These are phyloP conservation scores for Xerocomus brunneocitrinus DNA, from an alignment of 768 basidiomycete species.

Conservation along the genomic window DNA sequence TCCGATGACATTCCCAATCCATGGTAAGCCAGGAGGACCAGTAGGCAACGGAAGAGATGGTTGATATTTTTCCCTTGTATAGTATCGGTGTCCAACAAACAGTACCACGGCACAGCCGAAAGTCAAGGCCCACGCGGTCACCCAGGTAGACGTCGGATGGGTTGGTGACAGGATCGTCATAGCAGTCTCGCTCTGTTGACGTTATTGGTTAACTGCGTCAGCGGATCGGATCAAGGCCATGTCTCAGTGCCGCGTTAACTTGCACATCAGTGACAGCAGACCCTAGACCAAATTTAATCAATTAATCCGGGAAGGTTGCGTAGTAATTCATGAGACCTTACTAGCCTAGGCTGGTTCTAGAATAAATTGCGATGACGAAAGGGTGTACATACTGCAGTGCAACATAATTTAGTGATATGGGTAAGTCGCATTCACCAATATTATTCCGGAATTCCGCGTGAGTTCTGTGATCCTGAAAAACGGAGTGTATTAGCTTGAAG, in stretches of 20 bases:
- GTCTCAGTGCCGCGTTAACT: not conserved
- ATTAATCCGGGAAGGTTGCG: no score
- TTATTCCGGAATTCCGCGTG: no score
- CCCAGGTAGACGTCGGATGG: not conserved
- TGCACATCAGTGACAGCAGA: no score
- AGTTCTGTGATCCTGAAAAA: no score
- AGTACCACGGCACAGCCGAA: not conserved
- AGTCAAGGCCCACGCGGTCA: not conserved
- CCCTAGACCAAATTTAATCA: no score
- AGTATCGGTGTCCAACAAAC: not conserved
- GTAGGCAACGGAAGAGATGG: not conserved
- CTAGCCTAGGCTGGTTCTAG: no score
- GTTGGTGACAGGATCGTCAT: not conserved
- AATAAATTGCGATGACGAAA: no score
- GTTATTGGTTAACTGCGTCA: not conserved
- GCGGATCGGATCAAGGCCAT: not conserved
- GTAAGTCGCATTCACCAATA: no score
- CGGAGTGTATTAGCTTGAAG: no score
- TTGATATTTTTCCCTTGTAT: not conserved
- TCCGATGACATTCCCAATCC: not conserved
- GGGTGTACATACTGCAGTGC: no score
- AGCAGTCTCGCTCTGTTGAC: not conserved
- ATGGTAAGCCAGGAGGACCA: conserved; percentile 1
- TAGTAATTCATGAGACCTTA: no score
- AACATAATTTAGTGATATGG: no score